Evolutionary conservation across 73 alveolate genomes (phyloP).

Genomic region (Stentor coeruleus): DNA sequence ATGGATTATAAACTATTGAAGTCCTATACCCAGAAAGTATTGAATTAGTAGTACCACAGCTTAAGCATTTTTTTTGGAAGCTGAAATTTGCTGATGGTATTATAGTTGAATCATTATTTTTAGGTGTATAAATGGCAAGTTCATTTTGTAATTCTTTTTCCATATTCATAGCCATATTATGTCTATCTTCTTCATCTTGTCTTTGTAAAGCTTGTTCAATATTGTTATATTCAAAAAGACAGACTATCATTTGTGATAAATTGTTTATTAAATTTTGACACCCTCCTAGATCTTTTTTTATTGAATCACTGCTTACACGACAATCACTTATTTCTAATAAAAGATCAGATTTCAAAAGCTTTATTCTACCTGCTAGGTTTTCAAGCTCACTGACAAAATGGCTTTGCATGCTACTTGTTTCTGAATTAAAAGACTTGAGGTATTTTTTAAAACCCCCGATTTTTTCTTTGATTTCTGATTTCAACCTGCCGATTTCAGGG

Average conservation of each 20-base stretch:
- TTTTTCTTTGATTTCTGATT: neutral
- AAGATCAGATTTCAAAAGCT: neutral
- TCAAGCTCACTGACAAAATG: neutral
- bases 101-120: neutral
- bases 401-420: neutral
- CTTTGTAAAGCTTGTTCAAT: conserved; percentile 30
- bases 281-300: neutral
- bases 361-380: neutral
- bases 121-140: neutral
- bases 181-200: conserved; percentile 29
- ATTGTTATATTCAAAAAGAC: neutral
- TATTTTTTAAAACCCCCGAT: neutral
- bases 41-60: conserved; percentile 14
- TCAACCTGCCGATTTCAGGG: neutral
- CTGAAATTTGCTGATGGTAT: conserved; percentile 10
- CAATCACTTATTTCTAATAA: neutral
- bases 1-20: neutral
- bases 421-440: neutral
- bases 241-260: neutral
- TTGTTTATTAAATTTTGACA: neutral
- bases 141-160: conserved; percentile 21
- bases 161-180: neutral
- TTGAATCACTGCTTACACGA: neutral
- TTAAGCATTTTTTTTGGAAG: neutral
- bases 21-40: conserved; percentile 2